These are phyloP conservation scores for Erythrophleum fordii DNA, from an alignment of 306 rosid species.

Conservation along the genomic window DNA sequence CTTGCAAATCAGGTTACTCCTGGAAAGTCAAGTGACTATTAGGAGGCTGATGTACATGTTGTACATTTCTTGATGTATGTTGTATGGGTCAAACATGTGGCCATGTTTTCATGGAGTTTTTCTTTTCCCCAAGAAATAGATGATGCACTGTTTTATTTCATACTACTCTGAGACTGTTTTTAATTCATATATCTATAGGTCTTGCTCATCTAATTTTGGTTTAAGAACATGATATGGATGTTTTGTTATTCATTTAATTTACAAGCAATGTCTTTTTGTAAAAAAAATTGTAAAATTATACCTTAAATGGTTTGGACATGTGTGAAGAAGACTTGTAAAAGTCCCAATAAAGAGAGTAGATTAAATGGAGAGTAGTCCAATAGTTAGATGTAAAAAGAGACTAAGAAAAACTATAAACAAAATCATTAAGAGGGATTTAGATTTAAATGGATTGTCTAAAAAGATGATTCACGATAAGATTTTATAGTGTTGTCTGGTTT, in stretches of 20 bases:
- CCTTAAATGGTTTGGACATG: too few species aligned
- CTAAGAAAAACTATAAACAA: too few species aligned
- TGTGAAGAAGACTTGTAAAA: too few species aligned
- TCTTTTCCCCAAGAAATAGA: conserved; percentile 16
- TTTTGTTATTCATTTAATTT: background rate
- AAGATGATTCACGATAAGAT: too few species aligned
- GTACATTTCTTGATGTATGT: background rate
- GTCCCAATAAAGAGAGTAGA: too few species aligned
- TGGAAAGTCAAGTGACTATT: background rate
- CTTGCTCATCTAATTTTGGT: background rate
- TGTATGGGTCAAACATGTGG: background rate
- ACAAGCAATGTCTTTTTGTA: too few species aligned
- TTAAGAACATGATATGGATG: background rate
- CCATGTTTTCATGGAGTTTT: background rate
- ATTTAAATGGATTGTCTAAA: too few species aligned
- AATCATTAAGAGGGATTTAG: too few species aligned
- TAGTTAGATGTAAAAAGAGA: too few species aligned
- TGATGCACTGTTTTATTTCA: background rate
- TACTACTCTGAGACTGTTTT: background rate
- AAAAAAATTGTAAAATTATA: too few species aligned
- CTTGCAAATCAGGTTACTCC: background rate
- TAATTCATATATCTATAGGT: conserved; percentile 3
- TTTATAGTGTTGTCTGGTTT: too few species aligned
- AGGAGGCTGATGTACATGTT: background rate
- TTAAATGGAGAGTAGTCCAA: too few species aligned